These are phyloP conservation scores for Leccinum longicurvipes DNA, from an alignment of 768 basidiomycete genomes.

Conservation along the genomic window DNA sequence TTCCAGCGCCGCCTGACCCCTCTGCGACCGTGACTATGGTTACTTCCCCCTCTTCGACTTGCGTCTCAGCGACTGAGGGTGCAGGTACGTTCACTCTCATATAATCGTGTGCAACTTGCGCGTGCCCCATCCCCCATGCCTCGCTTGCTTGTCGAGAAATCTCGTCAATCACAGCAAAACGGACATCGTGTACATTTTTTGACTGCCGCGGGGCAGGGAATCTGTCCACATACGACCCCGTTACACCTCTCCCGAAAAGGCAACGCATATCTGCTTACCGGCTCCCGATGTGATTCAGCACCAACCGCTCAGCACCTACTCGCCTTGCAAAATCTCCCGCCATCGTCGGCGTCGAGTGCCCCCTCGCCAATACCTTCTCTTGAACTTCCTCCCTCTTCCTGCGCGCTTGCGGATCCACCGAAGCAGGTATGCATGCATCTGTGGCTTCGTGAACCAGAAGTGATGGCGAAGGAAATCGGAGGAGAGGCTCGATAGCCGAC, in stretches of 20 bases:
- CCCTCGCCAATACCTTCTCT: slow-evolving; percentile 55
- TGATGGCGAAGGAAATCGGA: slow-evolving; percentile 45
- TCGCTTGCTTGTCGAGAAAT: slow-evolving; percentile 61
- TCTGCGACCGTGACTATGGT: not conserved
- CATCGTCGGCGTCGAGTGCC: slow-evolving; percentile 77
- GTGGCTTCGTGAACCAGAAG: slow-evolving; percentile 88
- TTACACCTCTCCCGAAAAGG: not conserved
- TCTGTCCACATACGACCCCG: slow-evolving; percentile 28
- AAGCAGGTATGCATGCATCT: slow-evolving; percentile 62
- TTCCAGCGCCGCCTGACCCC: not conserved
- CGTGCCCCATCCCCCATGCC: slow-evolving; percentile 51
- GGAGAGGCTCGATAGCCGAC: slow-evolving; percentile 54
- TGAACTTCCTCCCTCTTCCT: slow-evolving; percentile 41
- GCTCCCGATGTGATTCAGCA: slow-evolving; percentile 76
- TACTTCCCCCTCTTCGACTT: not conserved
- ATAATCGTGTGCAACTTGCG: slow-evolving; percentile 56
- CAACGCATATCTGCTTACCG: slow-evolving; percentile 40
- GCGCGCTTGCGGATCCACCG: slow-evolving; percentile 48
- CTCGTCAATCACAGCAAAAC: slow-evolving; percentile 51
- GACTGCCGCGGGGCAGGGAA: slow-evolving; percentile 49
- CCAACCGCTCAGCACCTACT: slow-evolving; percentile 56
- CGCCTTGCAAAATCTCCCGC: slow-evolving; percentile 71
- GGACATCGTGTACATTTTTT: slow-evolving; percentile 28
- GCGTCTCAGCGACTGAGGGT: not conserved
- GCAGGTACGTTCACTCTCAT: slow-evolving; percentile 43